Conservation (phyloP, 2,329 filamentous ascomycete genomes). For the Pseudogymnoascus sp. region DNA sequence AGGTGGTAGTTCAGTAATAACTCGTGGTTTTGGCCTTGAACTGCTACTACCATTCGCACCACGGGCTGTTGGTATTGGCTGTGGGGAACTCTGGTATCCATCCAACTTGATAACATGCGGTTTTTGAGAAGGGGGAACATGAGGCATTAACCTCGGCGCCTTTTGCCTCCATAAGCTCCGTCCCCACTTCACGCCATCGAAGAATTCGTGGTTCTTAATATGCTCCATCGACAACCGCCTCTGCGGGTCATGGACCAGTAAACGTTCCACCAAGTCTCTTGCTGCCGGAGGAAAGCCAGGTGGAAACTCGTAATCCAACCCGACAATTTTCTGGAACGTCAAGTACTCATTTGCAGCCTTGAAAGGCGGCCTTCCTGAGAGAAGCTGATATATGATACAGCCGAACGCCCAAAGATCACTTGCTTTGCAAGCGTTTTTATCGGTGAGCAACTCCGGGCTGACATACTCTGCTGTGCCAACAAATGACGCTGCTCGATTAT, state of each 20-base stretch:
- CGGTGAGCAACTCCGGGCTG: constrained; percentile 90
- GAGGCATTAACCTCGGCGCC: constrained; percentile 77
- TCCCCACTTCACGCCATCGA: constrained; percentile 79
- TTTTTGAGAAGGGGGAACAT: constrained; percentile 68
- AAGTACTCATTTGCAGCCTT: constrained; percentile 93
- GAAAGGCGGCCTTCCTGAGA: constrained; percentile 94
- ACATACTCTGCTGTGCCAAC: constrained; percentile 98
- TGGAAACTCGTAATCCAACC: constrained; percentile 88
- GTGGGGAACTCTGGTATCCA: constrained; percentile 30
- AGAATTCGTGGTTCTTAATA: constrained; percentile 94
- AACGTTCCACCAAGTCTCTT: constrained; percentile 79
- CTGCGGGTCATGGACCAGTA: constrained; percentile 80
- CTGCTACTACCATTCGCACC: constrained; percentile 29
- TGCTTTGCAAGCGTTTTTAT: constrained; percentile 95
- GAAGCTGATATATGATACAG: constrained; percentile 92
- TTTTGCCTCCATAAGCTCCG: constrained; percentile 82
- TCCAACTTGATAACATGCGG: constrained; percentile 68
- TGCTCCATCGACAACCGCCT: constrained; percentile 85
- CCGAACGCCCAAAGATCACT: constrained; percentile 98
- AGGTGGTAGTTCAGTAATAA: constrained; percentile 94
- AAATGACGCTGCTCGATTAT: constrained; percentile 80
- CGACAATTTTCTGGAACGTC: constrained; percentile 97
- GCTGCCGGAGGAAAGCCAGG: constrained; percentile 78
- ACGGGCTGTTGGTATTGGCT: constrained; percentile 15
- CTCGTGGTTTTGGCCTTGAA: constrained; percentile 58